Percentiles rank a stretch among this genome's conserved stretches.
Conservation (phyloP, 805 yeast species). For the Ogataea henricii region DNA sequence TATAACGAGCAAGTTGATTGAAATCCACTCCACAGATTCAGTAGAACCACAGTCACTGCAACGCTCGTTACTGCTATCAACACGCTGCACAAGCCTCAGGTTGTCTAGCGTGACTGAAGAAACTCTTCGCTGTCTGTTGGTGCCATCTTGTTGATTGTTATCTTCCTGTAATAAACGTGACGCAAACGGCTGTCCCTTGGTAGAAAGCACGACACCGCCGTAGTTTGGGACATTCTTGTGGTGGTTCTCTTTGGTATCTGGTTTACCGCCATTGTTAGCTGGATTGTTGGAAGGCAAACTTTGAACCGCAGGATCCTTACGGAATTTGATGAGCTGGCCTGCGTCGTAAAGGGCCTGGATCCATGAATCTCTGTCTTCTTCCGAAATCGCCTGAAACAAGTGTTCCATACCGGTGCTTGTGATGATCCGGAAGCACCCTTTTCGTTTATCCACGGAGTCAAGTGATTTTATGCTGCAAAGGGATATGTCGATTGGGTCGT, state of each 20-base stretch:
- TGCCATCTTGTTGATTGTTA: neutral
- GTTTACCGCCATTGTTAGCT: neutral
- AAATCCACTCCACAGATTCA: slow-evolving; percentile 81
- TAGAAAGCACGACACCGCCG: neutral
- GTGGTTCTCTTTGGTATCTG: neutral
- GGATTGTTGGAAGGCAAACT: no score
- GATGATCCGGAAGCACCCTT: slow-evolving; percentile 70
- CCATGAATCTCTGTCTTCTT: slow-evolving; percentile 71
- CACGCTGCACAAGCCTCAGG: slow-evolving; percentile 41
- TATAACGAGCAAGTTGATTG: slow-evolving; percentile 68
- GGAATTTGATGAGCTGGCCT: slow-evolving; percentile 34
- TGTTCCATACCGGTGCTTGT: slow-evolving; percentile 68
- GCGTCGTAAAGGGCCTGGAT: slow-evolving; percentile 62
- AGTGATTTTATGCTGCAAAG: slow-evolving; percentile 61
- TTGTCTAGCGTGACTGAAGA: slow-evolving; percentile 37
- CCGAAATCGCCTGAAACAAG: slow-evolving; percentile 71
- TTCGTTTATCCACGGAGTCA: slow-evolving; percentile 44
- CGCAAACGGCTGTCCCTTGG: neutral
- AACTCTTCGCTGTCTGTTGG: slow-evolving; percentile 29
- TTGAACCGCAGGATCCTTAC: slow-evolving; percentile 7
- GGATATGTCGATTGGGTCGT: slow-evolving; percentile 69
- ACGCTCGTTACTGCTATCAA: slow-evolving; percentile 53
- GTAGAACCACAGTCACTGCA: slow-evolving; percentile 82
- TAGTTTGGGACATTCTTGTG: neutral
- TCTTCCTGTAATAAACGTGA: neutral